Evolutionary conservation across 2,329 filamentous ascomycete species (phyloP).

Genomic region (Fusarium acutatum): DNA sequence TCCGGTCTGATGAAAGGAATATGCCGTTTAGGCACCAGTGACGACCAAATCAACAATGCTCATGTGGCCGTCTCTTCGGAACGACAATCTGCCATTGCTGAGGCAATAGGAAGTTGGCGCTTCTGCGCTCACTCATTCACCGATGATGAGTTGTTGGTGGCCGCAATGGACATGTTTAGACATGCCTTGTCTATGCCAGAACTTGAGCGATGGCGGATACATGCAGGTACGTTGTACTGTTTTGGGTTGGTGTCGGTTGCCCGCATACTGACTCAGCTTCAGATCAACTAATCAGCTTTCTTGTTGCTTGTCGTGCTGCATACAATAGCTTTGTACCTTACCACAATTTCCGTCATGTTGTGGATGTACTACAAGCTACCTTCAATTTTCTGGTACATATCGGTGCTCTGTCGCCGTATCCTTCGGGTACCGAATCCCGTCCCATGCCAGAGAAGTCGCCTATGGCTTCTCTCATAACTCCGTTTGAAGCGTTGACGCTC

Average conservation of each 20-base stretch:
- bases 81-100: constrained; percentile 71
- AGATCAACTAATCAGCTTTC: constrained; percentile 85
- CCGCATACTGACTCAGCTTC: constrained; percentile 50
- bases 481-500: constrained; percentile 88
- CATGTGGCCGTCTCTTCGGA: constrained; percentile 74
- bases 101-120: constrained; percentile 79
- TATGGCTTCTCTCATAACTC: constrained; percentile 78
- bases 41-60: constrained; percentile 70
- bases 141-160: constrained; percentile 90
- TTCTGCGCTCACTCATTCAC: constrained; percentile 91
- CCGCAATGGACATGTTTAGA: constrained; percentile 86
- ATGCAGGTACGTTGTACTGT: constrained; percentile 67
- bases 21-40: constrained; percentile 73
- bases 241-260: constrained; percentile 7
- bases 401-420: constrained; percentile 77
- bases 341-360: constrained; percentile 97
- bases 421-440: constrained; percentile 46
- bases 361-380: constrained; percentile 93
- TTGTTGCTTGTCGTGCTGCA: constrained; percentile 88
- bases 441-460: constrained; percentile 61
- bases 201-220: constrained; percentile 80
- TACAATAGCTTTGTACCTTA: constrained; percentile 98
- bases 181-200: constrained; percentile 86
- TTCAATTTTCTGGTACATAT: constrained; percentile 89
- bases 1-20: constrained; percentile 90